Percentiles rank a stretch among this genome's conserved stretches.
Evolutionary conservation across 2,329 filamentous ascomycete species (phyloP).

Genomic region (Ophidiomyces ophidiicola): DNA sequence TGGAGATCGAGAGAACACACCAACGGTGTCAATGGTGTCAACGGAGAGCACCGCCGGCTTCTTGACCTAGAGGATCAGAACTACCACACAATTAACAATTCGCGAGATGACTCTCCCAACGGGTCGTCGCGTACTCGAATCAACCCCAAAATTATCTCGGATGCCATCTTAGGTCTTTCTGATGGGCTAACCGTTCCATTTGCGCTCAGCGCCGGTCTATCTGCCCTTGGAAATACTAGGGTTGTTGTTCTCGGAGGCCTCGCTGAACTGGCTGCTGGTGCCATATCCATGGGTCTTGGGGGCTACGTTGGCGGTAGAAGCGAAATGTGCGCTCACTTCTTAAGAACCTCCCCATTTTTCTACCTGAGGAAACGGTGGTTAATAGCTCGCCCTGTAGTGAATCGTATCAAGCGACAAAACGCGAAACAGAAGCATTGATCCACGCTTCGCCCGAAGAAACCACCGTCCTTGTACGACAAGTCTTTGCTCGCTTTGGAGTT

Average conservation of each 20-base stretch:
- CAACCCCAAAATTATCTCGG: conserved; percentile 36
- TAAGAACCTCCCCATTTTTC: not conserved
- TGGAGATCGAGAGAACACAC: too few species aligned
- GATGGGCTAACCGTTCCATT: conserved; percentile 36
- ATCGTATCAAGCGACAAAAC: conserved; percentile 36
- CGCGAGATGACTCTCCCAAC: conserved; percentile 17
- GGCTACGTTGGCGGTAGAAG: conserved; percentile 38
- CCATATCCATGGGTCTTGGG: conserved; percentile 34
- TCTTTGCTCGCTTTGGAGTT: conserved; percentile 33
- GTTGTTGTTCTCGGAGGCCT: conserved; percentile 33
- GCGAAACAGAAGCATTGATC: conserved; percentile 33
- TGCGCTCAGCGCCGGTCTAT: conserved; percentile 33
- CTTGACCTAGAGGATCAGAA: conserved; percentile 6
- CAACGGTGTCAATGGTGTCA: too few species aligned
- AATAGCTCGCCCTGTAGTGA: conserved; percentile 23
- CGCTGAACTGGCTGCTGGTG: conserved; percentile 32
- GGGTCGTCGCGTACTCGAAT: conserved; percentile 25
- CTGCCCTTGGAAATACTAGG: conserved; percentile 28
- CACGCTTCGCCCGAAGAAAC: conserved; percentile 28
- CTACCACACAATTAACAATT: conserved; percentile 14
- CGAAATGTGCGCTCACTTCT: conserved; percentile 34
- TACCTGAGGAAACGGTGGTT: not conserved
- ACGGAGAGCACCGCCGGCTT: not conserved
- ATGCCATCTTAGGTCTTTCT: conserved; percentile 33
- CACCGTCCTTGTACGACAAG: conserved; percentile 28